Base-by-base conservation (phyloP, 1,284 basidiomycete genomes). In the Ustilago curta region DNA sequence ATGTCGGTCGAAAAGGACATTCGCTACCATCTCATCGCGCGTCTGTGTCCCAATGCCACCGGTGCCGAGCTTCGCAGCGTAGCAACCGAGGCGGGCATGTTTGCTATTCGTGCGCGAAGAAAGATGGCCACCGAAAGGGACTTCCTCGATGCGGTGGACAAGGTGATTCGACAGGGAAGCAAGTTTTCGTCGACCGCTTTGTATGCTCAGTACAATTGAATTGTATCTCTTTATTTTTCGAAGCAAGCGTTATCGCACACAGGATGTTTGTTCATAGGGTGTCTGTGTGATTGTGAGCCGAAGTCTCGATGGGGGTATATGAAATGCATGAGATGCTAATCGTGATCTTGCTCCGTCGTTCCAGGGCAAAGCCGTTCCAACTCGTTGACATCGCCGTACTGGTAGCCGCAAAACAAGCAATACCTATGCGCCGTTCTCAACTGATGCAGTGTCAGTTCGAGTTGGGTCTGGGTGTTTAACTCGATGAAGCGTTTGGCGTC, bases 71-170 rank as follows among this genome's bases (percentile, higher is more conserved):
- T 99, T 68, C 91, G 95, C 56, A 95, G 93, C 27, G 96, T 99
- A 9, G 95, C 95, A 9, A 99, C 97, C 18, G 97, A 98, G 69
- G 97, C 97, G 37, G 97, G 97, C 44, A 99, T 99, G 97, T 99
- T 97, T 87, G 96, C 97, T 1, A 99, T 99, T 80, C 91, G 97
- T 68, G 93, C 95, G 59, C 89, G 97, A 79, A 89, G 97, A 86
- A 98, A 99, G 87, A 94, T 99, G 8, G 95, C 96, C 0, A 95
- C 94, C 5, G 97, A 99, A 85, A 91, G 94, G 63, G 97, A 99
- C 87, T 99, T 98, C 87, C 87, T 99, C 82, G 94, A 97, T 83
- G 93, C 95, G 6, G 96, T 99, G 4, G 96, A 99, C 87, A 98
- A 98, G 88, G 96, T 98, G 64, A 94, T 98, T 53, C 89, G 94